phyloP scores from a whole-genome alignment of 352 stramenopile species.

The Elongisporangium senticosum region DNA sequence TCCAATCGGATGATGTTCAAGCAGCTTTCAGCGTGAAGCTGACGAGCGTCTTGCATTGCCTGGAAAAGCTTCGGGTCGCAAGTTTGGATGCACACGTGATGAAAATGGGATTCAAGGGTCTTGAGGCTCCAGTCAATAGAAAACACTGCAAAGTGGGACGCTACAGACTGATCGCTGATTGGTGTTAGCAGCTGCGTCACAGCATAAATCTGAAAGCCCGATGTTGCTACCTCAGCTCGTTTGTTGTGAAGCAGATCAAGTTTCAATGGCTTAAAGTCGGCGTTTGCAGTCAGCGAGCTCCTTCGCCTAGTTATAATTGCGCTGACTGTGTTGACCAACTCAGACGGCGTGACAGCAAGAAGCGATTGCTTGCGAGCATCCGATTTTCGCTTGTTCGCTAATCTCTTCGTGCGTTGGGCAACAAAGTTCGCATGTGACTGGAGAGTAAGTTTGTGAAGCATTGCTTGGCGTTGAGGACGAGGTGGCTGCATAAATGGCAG shows the following conservation, averaged over 20 bases:
- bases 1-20: background rate
- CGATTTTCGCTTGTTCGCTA: background rate
- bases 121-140: background rate
- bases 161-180: conserved; percentile 9
- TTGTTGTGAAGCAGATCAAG: background rate
- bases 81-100: conserved; percentile 11
- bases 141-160: conserved; percentile 23
- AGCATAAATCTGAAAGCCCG: conserved; percentile 45
- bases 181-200: conserved; percentile 18
- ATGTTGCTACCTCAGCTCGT: background rate
- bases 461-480: background rate
- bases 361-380: background rate
- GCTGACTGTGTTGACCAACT: background rate
- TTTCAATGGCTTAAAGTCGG: background rate
- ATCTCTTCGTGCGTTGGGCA: background rate
- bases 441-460: background rate
- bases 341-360: background rate
- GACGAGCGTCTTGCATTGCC: conserved; percentile 11
- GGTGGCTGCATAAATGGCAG: conserved; percentile 12
- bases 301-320: background rate
- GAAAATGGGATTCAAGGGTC: conserved; percentile 18
- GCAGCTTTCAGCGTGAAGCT: conserved; percentile 5
- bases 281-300: background rate
- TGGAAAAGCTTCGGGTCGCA: conserved; percentile 8
- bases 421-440: background rate